phyloP scores from a whole-genome alignment of 1,139 yeast species.

The Hanseniaspora sp. region DNA sequence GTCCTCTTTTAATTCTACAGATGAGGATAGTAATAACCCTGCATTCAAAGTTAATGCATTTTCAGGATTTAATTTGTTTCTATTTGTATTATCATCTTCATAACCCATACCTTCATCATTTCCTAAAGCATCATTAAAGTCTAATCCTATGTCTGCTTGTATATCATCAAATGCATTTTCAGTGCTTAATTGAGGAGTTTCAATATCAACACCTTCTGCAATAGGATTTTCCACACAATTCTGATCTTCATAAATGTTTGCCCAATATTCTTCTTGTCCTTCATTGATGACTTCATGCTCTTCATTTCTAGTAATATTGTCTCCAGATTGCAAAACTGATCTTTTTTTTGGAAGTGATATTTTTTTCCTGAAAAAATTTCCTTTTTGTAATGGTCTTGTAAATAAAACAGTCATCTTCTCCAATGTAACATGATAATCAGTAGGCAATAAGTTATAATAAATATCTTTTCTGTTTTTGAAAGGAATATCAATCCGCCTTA shows the following conservation, averaged over 20 bases:
- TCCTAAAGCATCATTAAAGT: conserved; percentile 37
- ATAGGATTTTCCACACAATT: conserved; percentile 30
- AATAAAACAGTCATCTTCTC: conserved; percentile 57
- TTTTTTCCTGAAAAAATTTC: conserved; percentile 27
- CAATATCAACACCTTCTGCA: conserved; percentile 28
- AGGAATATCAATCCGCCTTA: conserved; percentile 35
- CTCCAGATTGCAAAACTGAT: conserved; percentile 11
- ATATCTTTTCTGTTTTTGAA: conserved; percentile 35
- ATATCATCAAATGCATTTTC: conserved; percentile 18
- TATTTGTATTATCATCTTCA: conserved; percentile 15
- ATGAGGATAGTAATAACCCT: not conserved
- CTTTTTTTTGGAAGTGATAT: conserved; percentile 11
- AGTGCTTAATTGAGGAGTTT: conserved; percentile 16
- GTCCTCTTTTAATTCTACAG: not conserved
- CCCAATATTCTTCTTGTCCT: conserved; percentile 69
- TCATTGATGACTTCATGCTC: not conserved
- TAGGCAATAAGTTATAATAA: conserved; percentile 49
- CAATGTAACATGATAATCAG: conserved; percentile 64
- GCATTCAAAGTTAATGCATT: conserved; percentile 10
- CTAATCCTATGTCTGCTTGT: conserved; percentile 31
- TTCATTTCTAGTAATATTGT: conserved; percentile 21
- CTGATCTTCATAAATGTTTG: conserved; percentile 46
- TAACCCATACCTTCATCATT: conserved; percentile 28
- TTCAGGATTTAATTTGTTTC: not conserved
- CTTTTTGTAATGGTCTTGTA: conserved; percentile 46